phyloP scores from a whole-genome alignment of 306 rosid species.

The Quercus glauca region DNA sequence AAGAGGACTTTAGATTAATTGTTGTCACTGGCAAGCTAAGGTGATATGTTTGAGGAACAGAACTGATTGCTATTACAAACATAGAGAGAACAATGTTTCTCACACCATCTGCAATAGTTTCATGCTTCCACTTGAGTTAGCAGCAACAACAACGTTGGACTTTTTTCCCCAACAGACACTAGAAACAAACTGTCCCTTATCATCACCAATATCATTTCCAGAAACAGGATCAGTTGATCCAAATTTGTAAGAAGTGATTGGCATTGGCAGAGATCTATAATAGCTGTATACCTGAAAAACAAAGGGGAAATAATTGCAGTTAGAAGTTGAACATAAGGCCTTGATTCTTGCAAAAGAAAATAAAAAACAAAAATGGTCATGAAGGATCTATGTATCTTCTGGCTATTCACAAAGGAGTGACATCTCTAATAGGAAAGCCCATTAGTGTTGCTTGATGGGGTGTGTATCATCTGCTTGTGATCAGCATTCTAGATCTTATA shows the following conservation, averaged over 20 bases:
- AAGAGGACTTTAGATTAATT: not conserved
- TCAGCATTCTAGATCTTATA: no score
- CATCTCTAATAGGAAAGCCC: no score
- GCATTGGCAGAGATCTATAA: slow-evolving; percentile 61
- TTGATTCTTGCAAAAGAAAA: no score
- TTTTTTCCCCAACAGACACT: slow-evolving; percentile 74
- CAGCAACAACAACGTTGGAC: slow-evolving; percentile 58
- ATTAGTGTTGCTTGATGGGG: no score
- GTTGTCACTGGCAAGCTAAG: not conserved
- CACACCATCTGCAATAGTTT: slow-evolving; percentile 61
- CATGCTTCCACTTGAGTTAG: slow-evolving; percentile 62
- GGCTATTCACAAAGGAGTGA: no score
- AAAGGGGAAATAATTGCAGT: slow-evolving; percentile 13
- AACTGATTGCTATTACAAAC: not conserved
- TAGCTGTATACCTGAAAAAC: slow-evolving; percentile 61
- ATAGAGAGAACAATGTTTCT: not conserved
- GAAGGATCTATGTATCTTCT: no score
- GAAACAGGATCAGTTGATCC: slow-evolving; percentile 50
- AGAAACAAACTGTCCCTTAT: slow-evolving; percentile 59
- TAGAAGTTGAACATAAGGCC: slow-evolving; percentile 7
- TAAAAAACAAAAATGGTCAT: no score
- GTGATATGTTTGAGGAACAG: slow-evolving; percentile 1
- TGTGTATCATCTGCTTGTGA: no score
- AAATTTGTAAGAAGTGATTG: slow-evolving; percentile 55
- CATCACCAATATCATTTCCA: slow-evolving; percentile 36